Evolutionary conservation across 1,284 basidiomycete genomes (phyloP).

Genomic region (Fomitopsis betulina): DNA sequence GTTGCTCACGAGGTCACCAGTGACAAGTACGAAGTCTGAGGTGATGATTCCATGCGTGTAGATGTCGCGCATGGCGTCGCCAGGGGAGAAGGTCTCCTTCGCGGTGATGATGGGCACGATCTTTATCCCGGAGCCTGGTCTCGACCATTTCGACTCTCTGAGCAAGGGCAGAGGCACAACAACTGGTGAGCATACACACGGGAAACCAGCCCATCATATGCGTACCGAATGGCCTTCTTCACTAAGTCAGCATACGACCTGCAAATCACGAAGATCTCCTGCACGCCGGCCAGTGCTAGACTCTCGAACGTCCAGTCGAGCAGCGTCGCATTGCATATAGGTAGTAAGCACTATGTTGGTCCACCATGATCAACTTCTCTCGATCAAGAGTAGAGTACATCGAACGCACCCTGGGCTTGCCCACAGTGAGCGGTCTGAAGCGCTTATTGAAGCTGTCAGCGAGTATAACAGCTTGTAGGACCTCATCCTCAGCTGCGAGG

Average conservation of each 20-base stretch:
- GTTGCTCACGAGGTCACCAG: conserved; percentile 93
- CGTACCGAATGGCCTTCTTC: conserved; percentile 76
- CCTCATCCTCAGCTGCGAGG: conserved; percentile 66
- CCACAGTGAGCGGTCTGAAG: conserved; percentile 83
- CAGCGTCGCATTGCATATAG: conserved; percentile 90
- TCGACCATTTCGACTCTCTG: conserved; percentile 80
- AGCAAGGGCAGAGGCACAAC: conserved; percentile 4
- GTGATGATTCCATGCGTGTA: conserved; percentile 92
- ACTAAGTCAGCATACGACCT: conserved; percentile 84
- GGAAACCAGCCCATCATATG: background rate
- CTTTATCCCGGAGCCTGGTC: conserved; percentile 71
- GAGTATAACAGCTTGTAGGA: conserved; percentile 88
- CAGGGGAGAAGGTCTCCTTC: conserved; percentile 85
- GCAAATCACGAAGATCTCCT: conserved; percentile 94
- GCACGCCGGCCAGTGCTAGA: conserved; percentile 87
- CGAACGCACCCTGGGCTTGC: conserved; percentile 71
- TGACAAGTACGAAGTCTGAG: conserved; percentile 90
- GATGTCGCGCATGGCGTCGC: conserved; percentile 95
- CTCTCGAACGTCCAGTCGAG: conserved; percentile 97
- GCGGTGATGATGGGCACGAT: conserved; percentile 87
- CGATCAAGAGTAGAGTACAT: background rate
- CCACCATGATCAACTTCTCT: background rate
- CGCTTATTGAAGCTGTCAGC: conserved; percentile 95
- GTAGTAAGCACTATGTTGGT: conserved; percentile 76
- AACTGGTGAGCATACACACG: conserved; percentile 4